phyloP scores from a whole-genome alignment of 2,329 filamentous ascomycete genomes.

The Tolypocladium sp. region DNA sequence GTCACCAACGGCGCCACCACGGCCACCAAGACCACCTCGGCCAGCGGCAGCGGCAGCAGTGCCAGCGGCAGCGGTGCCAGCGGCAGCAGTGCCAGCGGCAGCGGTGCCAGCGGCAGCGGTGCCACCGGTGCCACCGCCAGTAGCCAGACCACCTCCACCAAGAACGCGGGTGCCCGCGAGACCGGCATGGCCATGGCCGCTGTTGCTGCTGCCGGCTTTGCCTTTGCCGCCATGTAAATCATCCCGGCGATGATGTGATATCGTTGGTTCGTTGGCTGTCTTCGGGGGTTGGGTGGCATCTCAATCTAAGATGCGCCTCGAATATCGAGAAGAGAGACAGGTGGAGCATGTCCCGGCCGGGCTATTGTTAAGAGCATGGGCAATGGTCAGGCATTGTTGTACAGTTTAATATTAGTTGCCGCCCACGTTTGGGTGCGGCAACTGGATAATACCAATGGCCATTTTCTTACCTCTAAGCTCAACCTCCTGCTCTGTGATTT shows the following conservation, averaged over 20 bases:
- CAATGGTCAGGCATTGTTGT: not conserved
- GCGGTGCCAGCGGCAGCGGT: slow-evolving; percentile 5
- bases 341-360: not conserved
- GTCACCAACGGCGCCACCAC: slow-evolving; percentile 6
- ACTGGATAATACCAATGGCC: not conserved
- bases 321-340: no score
- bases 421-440: not conserved
- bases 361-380: not conserved
- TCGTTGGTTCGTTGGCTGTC: not conserved
- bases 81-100: not conserved
- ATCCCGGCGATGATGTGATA: not conserved
- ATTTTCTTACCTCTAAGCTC: not conserved
- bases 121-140: slow-evolving; percentile 6
- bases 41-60: slow-evolving; percentile 1
- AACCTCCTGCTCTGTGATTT: not conserved
- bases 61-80: not conserved
- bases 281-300: not conserved
- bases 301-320: not conserved
- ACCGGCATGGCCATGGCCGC: slow-evolving; percentile 18
- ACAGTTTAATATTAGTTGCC: not conserved
- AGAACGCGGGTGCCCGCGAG: slow-evolving; percentile 13
- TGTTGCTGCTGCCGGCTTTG: slow-evolving; percentile 18
- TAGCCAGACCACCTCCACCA: not conserved
- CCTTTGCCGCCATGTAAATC: slow-evolving; percentile 18
- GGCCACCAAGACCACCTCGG: not conserved